Base-by-base conservation (phyloP, 106 monocot genomes). In the Dioscorea dumetorum region DNA sequence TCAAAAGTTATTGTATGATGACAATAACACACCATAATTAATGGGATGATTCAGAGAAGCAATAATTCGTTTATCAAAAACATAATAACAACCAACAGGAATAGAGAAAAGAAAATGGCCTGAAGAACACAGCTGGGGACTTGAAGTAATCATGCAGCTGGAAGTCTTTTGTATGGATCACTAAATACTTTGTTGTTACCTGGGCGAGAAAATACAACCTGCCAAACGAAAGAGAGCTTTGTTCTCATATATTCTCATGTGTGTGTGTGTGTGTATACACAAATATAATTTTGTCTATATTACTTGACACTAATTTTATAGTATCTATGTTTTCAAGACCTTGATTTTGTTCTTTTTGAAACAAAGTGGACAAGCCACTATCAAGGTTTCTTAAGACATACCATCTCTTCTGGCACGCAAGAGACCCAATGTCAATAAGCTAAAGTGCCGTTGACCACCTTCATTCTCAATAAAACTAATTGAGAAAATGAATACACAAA, bases 141-240 rank as follows among this genome's bases (percentile, higher is more conserved):
- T n/a, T 28, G 28, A 41, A 41, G 6, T 41, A 54, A 19, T 54
- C 54, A 54, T 13, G 35, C 64, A 5, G 66, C 49, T 50, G 71
- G 61, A 59, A 61, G 33, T 21, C 70, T 41, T 66, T 61, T 41
- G 41, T 52, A 80, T 52, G 74, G 63, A 23, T 74, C 74, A 60
- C 52, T 60, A 49, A 80, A 70, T 50, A 70, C 74, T 65, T 65
- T 74, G 22, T 61, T 50, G 22, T 80, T 80, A 49, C 70, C 80
- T 7, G 80, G 80, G 24, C 80, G 80, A 52, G 74, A 74, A 51
- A 80, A 70, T 19, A 80, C 74, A 3, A 80, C 74, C 80, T 80
- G 74, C 49, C 28, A 66, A 66, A 48, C 2, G 16, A 12, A 15
- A 1, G 12, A 63, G 8, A 63, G 18, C 9, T 5, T 53, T 13